Base-by-base conservation (phyloP, 2,329 filamentous ascomycete genomes). In the Penicillium sp. region DNA sequence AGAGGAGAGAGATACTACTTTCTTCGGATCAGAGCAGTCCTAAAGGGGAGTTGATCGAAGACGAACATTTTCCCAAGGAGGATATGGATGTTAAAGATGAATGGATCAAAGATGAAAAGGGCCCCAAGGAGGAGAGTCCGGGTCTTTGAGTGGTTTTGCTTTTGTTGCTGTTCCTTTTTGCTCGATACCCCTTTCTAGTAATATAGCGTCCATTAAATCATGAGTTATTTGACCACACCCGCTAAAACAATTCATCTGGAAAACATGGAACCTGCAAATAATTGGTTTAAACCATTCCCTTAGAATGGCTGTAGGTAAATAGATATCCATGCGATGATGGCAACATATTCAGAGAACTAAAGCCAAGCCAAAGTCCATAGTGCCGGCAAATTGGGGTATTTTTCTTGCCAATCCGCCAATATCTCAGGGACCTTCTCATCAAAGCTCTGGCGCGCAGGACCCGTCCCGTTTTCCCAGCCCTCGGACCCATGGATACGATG, bases 331-430 rank as follows among this genome's bases (percentile, higher is more conserved):
- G 7, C 20, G 22, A 18, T 24, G 7, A 13, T 31, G 14, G n/a
- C n/a, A 37, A 11, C 32, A 29, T 39, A 51, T 42, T 48, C 39
- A 44, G 48, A 18, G 20, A 53, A 38, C 61, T 78, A 97, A 70
- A 97, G 91, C 92, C 94, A 99, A 26, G 92, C 91, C 71, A 97
- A 72, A 24, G 92, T 97, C 94, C 94, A 99, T 54, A 94, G 82
- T 3, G 92, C 90, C 18, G 94, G 94, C 65, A 97, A 75, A 66
- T 90, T 88, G 5, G 94, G 93, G 90, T 93, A 97, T 65, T 88
- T 84, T 73, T 96, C 92, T 76, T 99, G 94, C 94, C 94, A 99
- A 51, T 87, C 85, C 2, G 87, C 93, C 58, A 99, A 78, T 35
- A 99, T 89, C 62, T 97, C 92, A 0, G 94, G 94, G 2, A 99